A percentile compares a stretch with the other conserved stretches of the same genome.
These are phyloP conservation scores for Phytophthora fragariae DNA, from an alignment of 352 stramenopile species.

Conservation along the genomic window DNA sequence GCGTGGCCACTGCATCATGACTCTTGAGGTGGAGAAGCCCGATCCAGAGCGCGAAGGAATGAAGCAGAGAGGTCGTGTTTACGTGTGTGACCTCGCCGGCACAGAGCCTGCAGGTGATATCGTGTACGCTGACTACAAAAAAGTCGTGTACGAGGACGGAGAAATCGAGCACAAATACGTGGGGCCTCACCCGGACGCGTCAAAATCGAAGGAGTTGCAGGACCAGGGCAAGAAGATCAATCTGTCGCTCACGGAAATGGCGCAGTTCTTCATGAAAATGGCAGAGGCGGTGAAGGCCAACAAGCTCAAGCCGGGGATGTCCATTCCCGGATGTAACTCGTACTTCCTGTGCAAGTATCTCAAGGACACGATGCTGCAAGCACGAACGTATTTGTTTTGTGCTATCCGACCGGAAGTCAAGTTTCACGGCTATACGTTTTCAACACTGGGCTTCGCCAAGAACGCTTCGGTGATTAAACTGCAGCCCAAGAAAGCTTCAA, in stretches of 20 bases:
- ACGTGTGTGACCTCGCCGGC: conserved; percentile 94
- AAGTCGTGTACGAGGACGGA: conserved; percentile 90
- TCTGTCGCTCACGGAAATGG: conserved; percentile 95
- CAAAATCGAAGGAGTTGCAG: conserved; percentile 95
- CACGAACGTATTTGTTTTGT: conserved; percentile 94
- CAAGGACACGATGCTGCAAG: conserved; percentile 96
- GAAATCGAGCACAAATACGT: conserved; percentile 94
- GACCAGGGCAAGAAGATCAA: conserved; percentile 98
- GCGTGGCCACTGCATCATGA: conserved; percentile 96
- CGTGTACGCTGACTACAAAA: conserved; percentile 95
- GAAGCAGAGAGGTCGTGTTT: conserved; percentile 92
- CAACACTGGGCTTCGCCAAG: conserved; percentile 94
- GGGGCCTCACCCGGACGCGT: conserved; percentile 88
- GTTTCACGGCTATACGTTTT: conserved; percentile 94
- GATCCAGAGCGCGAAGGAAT: conserved; percentile 90
- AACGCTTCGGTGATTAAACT: conserved; percentile 96
- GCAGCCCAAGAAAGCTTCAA: conserved; percentile 94
- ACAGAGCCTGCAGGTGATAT: conserved; percentile 95
- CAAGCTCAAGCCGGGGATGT: conserved; percentile 94
- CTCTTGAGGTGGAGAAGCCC: conserved; percentile 94
- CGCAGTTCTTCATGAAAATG: conserved; percentile 98
- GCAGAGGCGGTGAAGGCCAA: conserved; percentile 94
- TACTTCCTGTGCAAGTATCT: conserved; percentile 97
- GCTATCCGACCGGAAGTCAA: conserved; percentile 94
- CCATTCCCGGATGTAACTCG: conserved; percentile 94